Conservation (phyloP, 495 filamentous ascomycete species). For the Podospora comata region DNA sequence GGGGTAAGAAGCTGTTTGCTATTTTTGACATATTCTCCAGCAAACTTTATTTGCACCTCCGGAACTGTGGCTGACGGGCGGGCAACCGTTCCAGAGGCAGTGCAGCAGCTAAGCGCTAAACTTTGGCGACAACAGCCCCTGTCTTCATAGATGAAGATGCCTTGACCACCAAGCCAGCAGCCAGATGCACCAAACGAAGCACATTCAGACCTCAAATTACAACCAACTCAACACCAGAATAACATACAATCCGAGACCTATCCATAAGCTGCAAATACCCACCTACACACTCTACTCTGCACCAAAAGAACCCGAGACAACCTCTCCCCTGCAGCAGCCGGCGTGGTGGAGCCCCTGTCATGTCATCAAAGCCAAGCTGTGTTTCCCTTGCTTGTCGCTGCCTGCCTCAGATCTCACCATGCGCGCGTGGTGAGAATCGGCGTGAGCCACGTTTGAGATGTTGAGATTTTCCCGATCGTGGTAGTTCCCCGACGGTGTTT, state of each 20-base stretch:
- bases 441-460: background rate
- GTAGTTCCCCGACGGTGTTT: background rate
- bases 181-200: background rate
- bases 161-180: too few relatives aligned
- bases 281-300: background rate
- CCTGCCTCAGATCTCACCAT: background rate
- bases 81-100: background rate
- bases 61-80: background rate
- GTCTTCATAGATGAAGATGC: background rate
- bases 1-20: background rate
- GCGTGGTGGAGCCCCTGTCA: background rate
- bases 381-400: background rate
- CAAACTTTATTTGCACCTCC: constrained; percentile 1
- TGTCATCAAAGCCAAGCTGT: background rate
- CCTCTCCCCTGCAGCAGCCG: too few relatives aligned
- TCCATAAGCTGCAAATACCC: background rate
- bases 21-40: background rate
- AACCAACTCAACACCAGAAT: too few relatives aligned
- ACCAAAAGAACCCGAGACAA: background rate
- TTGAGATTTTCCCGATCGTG: background rate
- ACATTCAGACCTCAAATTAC: background rate
- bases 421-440: background rate
- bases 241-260: too few relatives aligned
- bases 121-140: background rate
- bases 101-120: background rate